phyloP scores from a whole-genome alignment of 1,284 basidiomycete species.

The Ganoderma sinense region DNA sequence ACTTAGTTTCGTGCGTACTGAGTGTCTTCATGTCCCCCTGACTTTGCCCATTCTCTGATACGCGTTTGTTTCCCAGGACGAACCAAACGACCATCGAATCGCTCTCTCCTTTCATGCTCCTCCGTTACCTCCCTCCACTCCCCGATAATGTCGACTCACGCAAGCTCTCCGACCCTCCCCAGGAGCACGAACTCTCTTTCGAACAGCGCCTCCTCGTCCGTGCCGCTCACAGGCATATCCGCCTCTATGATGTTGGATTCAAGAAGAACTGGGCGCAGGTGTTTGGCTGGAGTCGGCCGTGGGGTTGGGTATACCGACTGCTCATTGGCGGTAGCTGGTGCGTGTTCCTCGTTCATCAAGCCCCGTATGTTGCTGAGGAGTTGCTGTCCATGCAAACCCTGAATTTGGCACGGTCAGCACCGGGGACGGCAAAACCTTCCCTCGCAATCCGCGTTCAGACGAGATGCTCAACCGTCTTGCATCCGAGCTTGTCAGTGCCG shows the following conservation, averaged over 20 bases:
- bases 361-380: background rate
- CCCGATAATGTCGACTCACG: slow-evolving; percentile 50
- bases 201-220: slow-evolving; percentile 73
- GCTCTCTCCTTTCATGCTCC: slow-evolving; percentile 78
- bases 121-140: slow-evolving; percentile 71
- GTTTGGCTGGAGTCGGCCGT: slow-evolving; percentile 60
- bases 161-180: slow-evolving; percentile 67
- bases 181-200: slow-evolving; percentile 81
- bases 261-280: slow-evolving; percentile 73
- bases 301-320: slow-evolving; percentile 60
- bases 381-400: background rate
- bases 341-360: slow-evolving; percentile 35
- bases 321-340: slow-evolving; percentile 70
- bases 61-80: slow-evolving; percentile 55
- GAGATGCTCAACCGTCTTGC: slow-evolving; percentile 70
- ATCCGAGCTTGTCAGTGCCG: slow-evolving; percentile 60
- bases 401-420: slow-evolving; percentile 45
- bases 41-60: background rate
- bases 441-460: slow-evolving; percentile 70
- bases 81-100: slow-evolving; percentile 90
- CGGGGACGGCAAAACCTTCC: slow-evolving; percentile 73
- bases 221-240: slow-evolving; percentile 70
- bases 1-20: slow-evolving; percentile 73
- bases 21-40: slow-evolving; percentile 9
- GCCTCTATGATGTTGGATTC: slow-evolving; percentile 83